Evolutionary conservation across 2,329 filamentous ascomycete species (phyloP).

Genomic region (Sporothrix phasma): DNA sequence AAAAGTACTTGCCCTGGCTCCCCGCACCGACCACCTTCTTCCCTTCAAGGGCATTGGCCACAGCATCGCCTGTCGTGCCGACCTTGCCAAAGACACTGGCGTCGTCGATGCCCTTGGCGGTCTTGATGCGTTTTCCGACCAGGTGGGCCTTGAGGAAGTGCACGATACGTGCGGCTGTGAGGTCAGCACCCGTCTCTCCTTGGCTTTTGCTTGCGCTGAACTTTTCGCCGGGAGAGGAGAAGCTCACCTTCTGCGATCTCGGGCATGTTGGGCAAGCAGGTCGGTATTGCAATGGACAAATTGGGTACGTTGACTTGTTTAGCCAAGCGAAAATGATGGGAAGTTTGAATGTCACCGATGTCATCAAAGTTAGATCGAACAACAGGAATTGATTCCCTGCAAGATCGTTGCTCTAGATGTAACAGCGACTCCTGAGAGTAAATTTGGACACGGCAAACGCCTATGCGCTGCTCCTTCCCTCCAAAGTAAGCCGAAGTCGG

Average conservation of each 20-base stretch:
- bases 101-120: constrained; percentile 66
- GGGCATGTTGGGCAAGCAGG: constrained; percentile 42
- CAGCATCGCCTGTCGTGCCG: constrained; percentile 65
- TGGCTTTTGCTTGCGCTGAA: background rate
- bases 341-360: background rate
- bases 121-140: constrained; percentile 70
- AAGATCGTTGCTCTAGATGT: background rate
- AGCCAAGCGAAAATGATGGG: background rate
- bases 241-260: constrained; percentile 50
- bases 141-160: constrained; percentile 75
- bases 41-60: constrained; percentile 62
- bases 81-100: constrained; percentile 82
- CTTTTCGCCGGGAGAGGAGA: background rate
- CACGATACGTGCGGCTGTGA: constrained; percentile 57
- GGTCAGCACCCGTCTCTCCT: background rate
- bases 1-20: constrained; percentile 96
- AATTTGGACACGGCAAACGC: background rate
- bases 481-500: background rate
- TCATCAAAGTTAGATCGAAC: background rate
- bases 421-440: background rate
- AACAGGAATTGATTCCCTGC: background rate
- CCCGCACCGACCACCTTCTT: constrained; percentile 60
- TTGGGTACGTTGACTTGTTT: no score
- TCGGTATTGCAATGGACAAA: no score
- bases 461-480: background rate